Percentiles rank a stretch among this genome's conserved stretches.
Conservation (phyloP, 1,284 basidiomycete genomes). For the Ustanciosporium gigantosporum region DNA sequence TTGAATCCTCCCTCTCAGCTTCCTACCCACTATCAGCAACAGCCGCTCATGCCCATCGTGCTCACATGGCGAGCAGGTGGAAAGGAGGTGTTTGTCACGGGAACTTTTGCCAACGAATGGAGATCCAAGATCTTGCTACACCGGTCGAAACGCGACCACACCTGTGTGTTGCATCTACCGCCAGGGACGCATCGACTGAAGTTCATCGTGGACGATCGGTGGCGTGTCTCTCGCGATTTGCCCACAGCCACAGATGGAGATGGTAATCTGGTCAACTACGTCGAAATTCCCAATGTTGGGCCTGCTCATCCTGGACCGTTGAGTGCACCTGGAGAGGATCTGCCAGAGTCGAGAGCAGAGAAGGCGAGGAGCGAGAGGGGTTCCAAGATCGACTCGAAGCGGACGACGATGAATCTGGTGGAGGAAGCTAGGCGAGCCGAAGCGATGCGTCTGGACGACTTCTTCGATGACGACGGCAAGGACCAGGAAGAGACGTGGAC, state of each 20-base stretch:
- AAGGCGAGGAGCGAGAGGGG: conserved; percentile 23
- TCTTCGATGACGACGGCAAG: conserved; percentile 49
- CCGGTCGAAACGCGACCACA: conserved; percentile 47
- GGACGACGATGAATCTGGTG: conserved; percentile 40
- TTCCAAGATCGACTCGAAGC: conserved; percentile 41
- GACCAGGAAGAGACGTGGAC: conserved; percentile 58
- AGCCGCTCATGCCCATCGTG: conserved; percentile 26
- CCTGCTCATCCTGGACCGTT: conserved; percentile 52
- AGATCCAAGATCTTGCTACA: conserved; percentile 62
- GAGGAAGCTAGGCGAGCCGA: conserved; percentile 45
- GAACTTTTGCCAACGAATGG: conserved; percentile 69
- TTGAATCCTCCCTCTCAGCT: conserved; percentile 1
- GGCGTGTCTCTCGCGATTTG: conserved; percentile 75
- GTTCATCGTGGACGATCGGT: conserved; percentile 91
- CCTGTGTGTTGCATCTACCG: conserved; percentile 62
- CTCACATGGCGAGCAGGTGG: conserved; percentile 54
- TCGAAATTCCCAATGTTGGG: conserved; percentile 56
- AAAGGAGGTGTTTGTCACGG: conserved; percentile 65
- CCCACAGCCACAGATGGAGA: conserved; percentile 92
- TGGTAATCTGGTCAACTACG: conserved; percentile 90
- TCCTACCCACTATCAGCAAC: conserved; percentile 2
- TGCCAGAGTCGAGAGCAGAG: conserved; percentile 22
- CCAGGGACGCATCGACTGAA: conserved; percentile 94
- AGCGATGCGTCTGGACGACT: conserved; percentile 47
- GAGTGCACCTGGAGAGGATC: conserved; percentile 51